Evolutionary conservation across 139 green algal genomes (phyloP), one percentile per base, ranked within the genome.

Genomic region (Picochlorum costavermella): DNA sequence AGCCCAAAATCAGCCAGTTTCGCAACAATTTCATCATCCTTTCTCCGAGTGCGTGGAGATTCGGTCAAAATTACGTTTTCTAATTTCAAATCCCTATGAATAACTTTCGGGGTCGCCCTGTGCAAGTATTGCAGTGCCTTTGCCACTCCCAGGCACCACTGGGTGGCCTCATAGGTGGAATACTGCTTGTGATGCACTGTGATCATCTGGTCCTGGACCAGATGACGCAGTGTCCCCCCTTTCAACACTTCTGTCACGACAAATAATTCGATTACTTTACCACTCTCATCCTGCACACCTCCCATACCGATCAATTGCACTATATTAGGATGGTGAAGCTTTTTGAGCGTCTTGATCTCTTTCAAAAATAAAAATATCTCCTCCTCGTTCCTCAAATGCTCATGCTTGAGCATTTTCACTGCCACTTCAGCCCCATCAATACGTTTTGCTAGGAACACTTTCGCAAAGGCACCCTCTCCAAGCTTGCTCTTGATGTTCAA

Each of bases 21-120:
- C 23, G 69, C 75, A 23, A 70, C 57, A 12, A 74, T 65, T 1
- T 13, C 17, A 3, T 20, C 14, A 23, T 50, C 29, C 33, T 56
- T 16, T 2, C n/a, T 36, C 33, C 33, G 33, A 40, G 5, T 13
- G 33, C 33, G 8, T 0, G 33, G 33, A 10, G 8, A 26, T 37
- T n/a, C n/a, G 3, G 65, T 81, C 26, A 84, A 62, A 67, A 84
- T 69, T 6, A 84, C 29, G 57, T 85, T 85, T 23, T 83, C 78
- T 45, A 80, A 65, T 74, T 90, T 90, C 10, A 93, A 56, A 71
- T 93, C 86, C 4, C 86, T 57, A 70, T 95, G 88, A 14, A 95
- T 84, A 25, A 94, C 83, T 67, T 88, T 84, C 16, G 86, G 82
- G 3, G 66, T 59, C 53, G 78, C 83, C 0, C 53, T 33, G 63